Evolutionary conservation across 1,284 basidiomycete genomes (phyloP), one percentile per base, ranked within the genome.

Genomic region (Fomitopsis pinicola): DNA sequence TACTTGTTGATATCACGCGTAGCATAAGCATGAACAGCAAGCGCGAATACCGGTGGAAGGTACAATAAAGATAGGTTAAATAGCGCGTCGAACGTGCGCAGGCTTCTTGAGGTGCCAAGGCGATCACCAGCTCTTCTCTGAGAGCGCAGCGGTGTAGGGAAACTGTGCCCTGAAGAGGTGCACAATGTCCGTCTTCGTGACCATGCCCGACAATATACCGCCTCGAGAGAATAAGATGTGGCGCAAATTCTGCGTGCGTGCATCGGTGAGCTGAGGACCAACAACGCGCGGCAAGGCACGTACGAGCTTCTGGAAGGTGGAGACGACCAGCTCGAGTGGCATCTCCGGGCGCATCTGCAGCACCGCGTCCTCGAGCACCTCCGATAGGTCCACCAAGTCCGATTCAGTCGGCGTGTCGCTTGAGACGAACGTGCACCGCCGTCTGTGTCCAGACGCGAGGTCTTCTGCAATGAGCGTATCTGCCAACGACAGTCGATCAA

Each of bases 281-380:
- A 64, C 19, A 66, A 26, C 8, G 19, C 7, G 45, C 42, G 40
- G 58, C 22, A 45, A 30, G 58, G 28, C 9, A 71, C 82, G 55
- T 60, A 87, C 88, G 71, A 90, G 73, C 74, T 85, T 88, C 71
- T 89, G 87, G 75, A 90, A 89, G 81, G 87, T 86, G 67, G 78
- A 82, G 36, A 89, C 85, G 9, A 90, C 85, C 17, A 88, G 74
- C 66, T 90, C 87, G 66, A 86, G 80, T 3, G 88, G 87, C 17
- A 87, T 82, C 63, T 88, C 85, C 68, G 85, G 83, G 48, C 86
- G 78, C 59, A 91, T 76, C 62, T 88, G 84, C 60, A 89, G 76
- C 2, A 85, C 76, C 0, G 85, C 79, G 60, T 82, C 81, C 67
- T 89, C 86, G 4, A 88, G 72, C 38, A 83, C 71, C 3, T 69